These are phyloP conservation scores for Macroventuria anomochaeta DNA, from an alignment of 2,329 filamentous ascomycete species.

Conservation along the genomic window DNA sequence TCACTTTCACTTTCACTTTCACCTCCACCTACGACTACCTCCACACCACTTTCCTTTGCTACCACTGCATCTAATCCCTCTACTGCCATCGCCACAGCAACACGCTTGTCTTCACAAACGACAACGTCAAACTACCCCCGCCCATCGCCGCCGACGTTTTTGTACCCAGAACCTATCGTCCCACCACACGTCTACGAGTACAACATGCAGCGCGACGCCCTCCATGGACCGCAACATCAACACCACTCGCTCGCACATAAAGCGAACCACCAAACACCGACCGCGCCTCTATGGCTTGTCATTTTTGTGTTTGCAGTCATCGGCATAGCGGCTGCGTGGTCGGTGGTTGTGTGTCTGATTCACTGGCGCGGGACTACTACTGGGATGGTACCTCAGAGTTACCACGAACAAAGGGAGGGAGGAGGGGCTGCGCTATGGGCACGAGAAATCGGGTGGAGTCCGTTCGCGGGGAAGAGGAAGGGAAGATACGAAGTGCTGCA, in stretches of 20 bases:
- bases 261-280: no score
- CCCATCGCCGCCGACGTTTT: background rate
- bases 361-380: background rate
- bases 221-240: background rate
- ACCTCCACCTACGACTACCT: no score
- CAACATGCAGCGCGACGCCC: background rate
- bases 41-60: no score
- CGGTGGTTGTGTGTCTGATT: background rate
- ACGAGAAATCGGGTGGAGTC: background rate
- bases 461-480: background rate
- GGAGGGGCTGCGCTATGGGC: background rate
- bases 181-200: background rate
- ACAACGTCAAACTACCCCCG: background rate
- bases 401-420: background rate
- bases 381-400: background rate
- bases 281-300: background rate
- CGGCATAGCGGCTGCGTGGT: background rate
- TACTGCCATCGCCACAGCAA: background rate
- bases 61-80: no score
- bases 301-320: background rate
- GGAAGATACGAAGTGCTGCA: background rate
- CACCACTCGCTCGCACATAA: background rate
- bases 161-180: background rate
- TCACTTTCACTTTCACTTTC: background rate
- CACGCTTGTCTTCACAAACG: background rate